A percentile compares a stretch with the other conserved stretches of the same genome.
Evolutionary conservation across 2,329 filamentous ascomycete species (phyloP).

Genomic region (Endoconidiophora polonica): DNA sequence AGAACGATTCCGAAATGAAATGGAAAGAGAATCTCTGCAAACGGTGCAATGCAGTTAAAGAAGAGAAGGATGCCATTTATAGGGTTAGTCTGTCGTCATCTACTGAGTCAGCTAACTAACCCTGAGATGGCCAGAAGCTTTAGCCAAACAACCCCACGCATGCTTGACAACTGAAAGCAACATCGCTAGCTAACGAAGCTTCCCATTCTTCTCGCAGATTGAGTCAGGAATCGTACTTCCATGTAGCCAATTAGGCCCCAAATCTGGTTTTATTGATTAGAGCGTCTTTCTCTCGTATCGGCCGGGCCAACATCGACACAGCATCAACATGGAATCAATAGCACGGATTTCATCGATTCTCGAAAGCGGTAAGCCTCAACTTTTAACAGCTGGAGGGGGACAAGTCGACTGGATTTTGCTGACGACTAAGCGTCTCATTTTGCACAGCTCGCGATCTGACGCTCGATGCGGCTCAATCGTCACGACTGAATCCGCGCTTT

Average conservation of each 20-base stretch:
- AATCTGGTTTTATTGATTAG: neutral
- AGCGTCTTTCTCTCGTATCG: neutral
- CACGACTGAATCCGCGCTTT: slow-evolving; percentile 46
- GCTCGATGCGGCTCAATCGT: slow-evolving; percentile 86
- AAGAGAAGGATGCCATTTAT: neutral
- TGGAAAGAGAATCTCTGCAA: no score
- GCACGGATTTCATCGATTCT: slow-evolving; percentile 85
- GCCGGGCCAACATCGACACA: neutral
- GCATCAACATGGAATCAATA: slow-evolving; percentile 70
- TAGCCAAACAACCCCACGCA: neutral
- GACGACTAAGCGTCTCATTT: neutral
- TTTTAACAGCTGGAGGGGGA: neutral
- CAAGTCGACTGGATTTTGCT: neutral
- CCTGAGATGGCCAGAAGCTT: neutral
- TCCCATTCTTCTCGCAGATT: no score
- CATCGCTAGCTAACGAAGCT: neutral
- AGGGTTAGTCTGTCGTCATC: neutral
- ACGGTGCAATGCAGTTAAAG: neutral
- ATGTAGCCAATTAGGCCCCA: neutral
- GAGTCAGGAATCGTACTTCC: neutral
- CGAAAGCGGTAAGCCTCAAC: slow-evolving; percentile 58
- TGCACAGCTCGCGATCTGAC: slow-evolving; percentile 79
- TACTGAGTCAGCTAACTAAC: neutral
- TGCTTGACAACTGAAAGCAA: neutral
- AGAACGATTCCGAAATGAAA: no score